These are phyloP conservation scores for Amaranthus tricolor DNA, from an alignment of 179 eudicot genomes.

Conservation along the genomic window DNA sequence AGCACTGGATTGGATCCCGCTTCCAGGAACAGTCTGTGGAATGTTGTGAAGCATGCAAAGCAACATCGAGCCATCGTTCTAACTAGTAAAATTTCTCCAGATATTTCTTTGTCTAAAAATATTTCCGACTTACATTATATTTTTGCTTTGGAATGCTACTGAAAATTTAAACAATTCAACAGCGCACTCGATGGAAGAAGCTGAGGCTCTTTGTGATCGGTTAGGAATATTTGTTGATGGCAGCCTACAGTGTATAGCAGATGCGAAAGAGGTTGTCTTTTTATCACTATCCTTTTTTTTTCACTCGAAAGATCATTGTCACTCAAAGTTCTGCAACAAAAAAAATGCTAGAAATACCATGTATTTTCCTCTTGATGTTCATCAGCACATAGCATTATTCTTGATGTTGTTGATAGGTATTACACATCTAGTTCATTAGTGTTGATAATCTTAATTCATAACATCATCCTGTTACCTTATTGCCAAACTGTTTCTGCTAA, in stretches of 20 bases:
- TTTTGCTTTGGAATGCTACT: background rate
- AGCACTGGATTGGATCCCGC: constrained; percentile 88
- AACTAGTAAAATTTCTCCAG: constrained; percentile 43
- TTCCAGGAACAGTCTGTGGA: constrained; percentile 69
- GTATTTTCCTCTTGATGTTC: too few species aligned
- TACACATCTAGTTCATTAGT: background rate
- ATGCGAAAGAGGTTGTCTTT: constrained; percentile 20
- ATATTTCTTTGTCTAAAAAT: background rate
- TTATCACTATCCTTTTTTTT: background rate
- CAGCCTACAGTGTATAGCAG: constrained; percentile 21
- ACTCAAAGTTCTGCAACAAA: background rate
- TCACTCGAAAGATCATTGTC: background rate
- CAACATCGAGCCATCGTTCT: constrained; percentile 64
- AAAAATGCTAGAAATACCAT: too few species aligned
- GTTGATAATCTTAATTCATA: background rate
- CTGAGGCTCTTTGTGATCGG: constrained; percentile 28
- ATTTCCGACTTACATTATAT: too few species aligned
- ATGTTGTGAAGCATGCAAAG: constrained; percentile 62
- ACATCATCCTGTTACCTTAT: too few species aligned
- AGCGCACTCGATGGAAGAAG: constrained; percentile 27
- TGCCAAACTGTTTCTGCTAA: too few species aligned
- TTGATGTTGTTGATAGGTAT: background rate
- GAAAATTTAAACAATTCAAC: background rate
- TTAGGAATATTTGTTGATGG: constrained; percentile 25
- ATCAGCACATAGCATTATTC: background rate